These are phyloP conservation scores for Gaeumannomyces tritici DNA, from an alignment of 2,329 filamentous ascomycete species.

Conservation along the genomic window DNA sequence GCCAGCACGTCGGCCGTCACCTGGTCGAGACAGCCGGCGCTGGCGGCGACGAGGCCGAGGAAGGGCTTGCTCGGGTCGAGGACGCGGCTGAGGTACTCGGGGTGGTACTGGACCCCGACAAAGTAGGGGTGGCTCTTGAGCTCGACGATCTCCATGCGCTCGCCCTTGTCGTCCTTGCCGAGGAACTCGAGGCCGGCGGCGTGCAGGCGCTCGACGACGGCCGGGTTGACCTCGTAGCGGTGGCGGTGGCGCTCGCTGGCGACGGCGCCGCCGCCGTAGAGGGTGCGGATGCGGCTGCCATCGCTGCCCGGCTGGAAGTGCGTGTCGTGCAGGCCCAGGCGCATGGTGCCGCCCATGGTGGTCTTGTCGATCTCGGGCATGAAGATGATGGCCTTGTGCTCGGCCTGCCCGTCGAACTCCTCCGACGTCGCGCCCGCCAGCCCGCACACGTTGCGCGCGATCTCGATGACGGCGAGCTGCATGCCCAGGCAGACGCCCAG, in stretches of 20 bases:
- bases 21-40: slow-evolving; percentile 52
- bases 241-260: slow-evolving; percentile 66
- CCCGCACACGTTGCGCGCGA: slow-evolving; percentile 65
- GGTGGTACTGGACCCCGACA: slow-evolving; percentile 69
- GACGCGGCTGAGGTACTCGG: slow-evolving; percentile 73
- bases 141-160: slow-evolving; percentile 71
- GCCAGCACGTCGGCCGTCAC: slow-evolving; percentile 22
- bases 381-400: slow-evolving; percentile 68
- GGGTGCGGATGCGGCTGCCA: slow-evolving; percentile 58
- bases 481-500: slow-evolving; percentile 87
- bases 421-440: slow-evolving; percentile 47
- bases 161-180: slow-evolving; percentile 64
- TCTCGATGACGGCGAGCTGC: slow-evolving; percentile 89
- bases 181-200: slow-evolving; percentile 59
- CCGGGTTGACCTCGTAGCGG: slow-evolving; percentile 73
- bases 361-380: slow-evolving; percentile 76
- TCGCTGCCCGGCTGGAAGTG: slow-evolving; percentile 60
- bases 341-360: slow-evolving; percentile 73
- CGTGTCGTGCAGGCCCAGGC: slow-evolving; percentile 60
- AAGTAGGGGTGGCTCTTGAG: slow-evolving; percentile 69
- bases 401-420: slow-evolving; percentile 44
- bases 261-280: slow-evolving; percentile 48
- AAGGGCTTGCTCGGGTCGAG: slow-evolving; percentile 66
- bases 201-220: slow-evolving; percentile 53
- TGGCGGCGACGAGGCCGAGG: slow-evolving; percentile 76